Base-by-base conservation (phyloP, 202 grass and related monocot genomes). In the Schoenoplectus tabernaemontani region DNA sequence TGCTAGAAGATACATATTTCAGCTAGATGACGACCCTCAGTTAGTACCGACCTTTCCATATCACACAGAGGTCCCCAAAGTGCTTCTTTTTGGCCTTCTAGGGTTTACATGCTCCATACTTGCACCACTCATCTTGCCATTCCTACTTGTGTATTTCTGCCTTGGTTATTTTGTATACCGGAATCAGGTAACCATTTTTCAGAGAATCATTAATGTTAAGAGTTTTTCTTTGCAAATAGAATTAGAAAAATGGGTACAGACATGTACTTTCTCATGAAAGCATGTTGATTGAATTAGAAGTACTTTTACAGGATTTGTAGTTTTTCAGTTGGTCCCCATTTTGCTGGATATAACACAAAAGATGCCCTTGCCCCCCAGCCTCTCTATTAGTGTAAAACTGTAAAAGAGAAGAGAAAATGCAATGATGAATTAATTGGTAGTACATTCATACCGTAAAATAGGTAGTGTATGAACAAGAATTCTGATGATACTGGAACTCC, bases 101-200 rank as follows among this genome's bases (percentile, higher is more conserved):
- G 96, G 96, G 57, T 98, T 95, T 84, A 86, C 90, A 17, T 98
- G 93, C 48, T 90, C 96, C 3, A 92, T 98, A 81, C 87, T 98
- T 87, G 91, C 91, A 48, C 91, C 96, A 62, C 88, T 98, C 50
- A 95, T 98, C 78, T 76, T 98, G 73, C 96, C 96, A 1, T 92
- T 95, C 77, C 77, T 98, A 83, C 89, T 98, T 24, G 88, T 92
- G 3, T 98, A 95, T 79, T 98, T 98, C 56, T 86, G 85, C 86
- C 91, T 98, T 22, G 96, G 89, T 47, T 92, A 92, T 89, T 48
- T 95, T 78, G 89, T 98, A 17, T 98, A 98, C 39, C 91, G 88
- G 22, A 98, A 98, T 71, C 96, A 98, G 91, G 95, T 92, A 47
- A 82, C 13, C 41, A 23, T 10, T 59, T 70, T 28, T 82, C 19